Percentiles rank a stretch among this genome's conserved stretches.
phyloP scores from a whole-genome alignment of 352 stramenopile species.

The Globisporangium solare region DNA sequence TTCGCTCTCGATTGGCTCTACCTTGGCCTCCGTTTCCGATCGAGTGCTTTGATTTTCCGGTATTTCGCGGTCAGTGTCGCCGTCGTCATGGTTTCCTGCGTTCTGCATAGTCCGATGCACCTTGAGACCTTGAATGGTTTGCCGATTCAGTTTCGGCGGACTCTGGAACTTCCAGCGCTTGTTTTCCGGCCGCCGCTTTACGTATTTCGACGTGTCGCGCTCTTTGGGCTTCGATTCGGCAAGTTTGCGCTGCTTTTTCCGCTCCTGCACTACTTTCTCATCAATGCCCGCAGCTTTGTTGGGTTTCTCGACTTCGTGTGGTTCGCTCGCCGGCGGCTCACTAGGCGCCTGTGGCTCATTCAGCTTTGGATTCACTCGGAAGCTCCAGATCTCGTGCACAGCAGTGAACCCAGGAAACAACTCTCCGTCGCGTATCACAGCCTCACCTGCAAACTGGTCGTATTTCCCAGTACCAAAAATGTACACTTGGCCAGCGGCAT shows the following conservation, averaged over 20 bases:
- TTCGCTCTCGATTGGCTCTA: conserved; percentile 4
- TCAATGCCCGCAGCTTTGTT: conserved; percentile 7
- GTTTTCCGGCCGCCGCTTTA: conserved; percentile 61
- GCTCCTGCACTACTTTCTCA: conserved; percentile 7
- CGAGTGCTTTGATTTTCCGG: too few relatives aligned
- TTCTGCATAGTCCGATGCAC: neutral
- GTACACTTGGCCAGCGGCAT: conserved; percentile 92
- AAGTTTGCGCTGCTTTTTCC: conserved; percentile 10
- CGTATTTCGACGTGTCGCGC: conserved; percentile 31
- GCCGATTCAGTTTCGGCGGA: conserved; percentile 49
- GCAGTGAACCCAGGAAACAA: conserved; percentile 58
- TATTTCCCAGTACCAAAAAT: conserved; percentile 85
- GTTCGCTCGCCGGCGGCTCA: too few relatives aligned
- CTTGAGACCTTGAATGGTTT: conserved; percentile 26
- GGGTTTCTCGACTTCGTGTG: conserved; percentile 1
- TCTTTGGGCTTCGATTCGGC: conserved; percentile 7
- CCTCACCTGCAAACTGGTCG: conserved; percentile 73
- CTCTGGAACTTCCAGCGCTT: conserved; percentile 62
- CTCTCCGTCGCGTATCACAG: conserved; percentile 41
- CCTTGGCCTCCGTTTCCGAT: neutral
- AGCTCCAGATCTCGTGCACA: conserved; percentile 63
- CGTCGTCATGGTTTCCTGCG: neutral
- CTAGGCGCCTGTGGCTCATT: neutral
- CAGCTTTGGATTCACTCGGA: conserved; percentile 27
- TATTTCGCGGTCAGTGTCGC: neutral